Conservation (phyloP, 1,139 yeast species). For the Suhomyces yuchorum region DNA sequence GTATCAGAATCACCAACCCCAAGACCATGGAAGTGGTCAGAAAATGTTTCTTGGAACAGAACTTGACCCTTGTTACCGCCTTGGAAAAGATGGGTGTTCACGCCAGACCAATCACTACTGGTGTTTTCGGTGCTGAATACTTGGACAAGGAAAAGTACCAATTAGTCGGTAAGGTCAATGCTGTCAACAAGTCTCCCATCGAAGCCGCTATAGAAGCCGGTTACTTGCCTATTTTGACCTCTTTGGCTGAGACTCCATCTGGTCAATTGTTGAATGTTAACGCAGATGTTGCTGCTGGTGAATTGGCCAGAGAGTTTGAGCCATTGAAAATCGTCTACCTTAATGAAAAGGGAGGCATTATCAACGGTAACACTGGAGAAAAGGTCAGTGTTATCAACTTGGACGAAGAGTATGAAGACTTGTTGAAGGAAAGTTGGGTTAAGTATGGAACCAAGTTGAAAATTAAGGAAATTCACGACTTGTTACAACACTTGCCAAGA, state of each 20-base stretch:
- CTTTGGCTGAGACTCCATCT: conserved; percentile 92
- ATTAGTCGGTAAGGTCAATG: conserved; percentile 85
- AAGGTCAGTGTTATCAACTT: conserved; percentile 86
- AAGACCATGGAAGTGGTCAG: conserved; percentile 96
- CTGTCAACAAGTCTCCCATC: conserved; percentile 86
- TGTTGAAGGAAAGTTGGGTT: conserved; percentile 95
- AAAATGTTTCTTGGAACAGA: conserved; percentile 91
- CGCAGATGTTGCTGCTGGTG: conserved; percentile 99
- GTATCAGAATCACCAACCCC: conserved; percentile 93
- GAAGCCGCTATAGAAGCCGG: conserved; percentile 97
- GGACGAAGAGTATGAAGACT: conserved; percentile 92
- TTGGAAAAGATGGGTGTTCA: conserved; percentile 95
- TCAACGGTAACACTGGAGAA: conserved; percentile 90
- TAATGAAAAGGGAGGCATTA: conserved; percentile 96
- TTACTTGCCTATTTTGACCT: conserved; percentile 92
- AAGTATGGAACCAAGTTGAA: conserved; percentile 97
- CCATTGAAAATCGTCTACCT: conserved; percentile 95
- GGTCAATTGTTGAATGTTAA: conserved; percentile 97
- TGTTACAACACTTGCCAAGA: conserved; percentile 90
- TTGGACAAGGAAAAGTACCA: conserved; percentile 88
- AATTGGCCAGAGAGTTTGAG: conserved; percentile 92
- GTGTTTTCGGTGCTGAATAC: conserved; percentile 93
- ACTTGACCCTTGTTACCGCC: conserved; percentile 91
- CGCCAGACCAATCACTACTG: conserved; percentile 98
- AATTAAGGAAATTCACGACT: conserved; percentile 93